These are phyloP conservation scores for Macrophomina phaseolina DNA, from an alignment of 2,329 filamentous ascomycete genomes.

Conservation along the genomic window DNA sequence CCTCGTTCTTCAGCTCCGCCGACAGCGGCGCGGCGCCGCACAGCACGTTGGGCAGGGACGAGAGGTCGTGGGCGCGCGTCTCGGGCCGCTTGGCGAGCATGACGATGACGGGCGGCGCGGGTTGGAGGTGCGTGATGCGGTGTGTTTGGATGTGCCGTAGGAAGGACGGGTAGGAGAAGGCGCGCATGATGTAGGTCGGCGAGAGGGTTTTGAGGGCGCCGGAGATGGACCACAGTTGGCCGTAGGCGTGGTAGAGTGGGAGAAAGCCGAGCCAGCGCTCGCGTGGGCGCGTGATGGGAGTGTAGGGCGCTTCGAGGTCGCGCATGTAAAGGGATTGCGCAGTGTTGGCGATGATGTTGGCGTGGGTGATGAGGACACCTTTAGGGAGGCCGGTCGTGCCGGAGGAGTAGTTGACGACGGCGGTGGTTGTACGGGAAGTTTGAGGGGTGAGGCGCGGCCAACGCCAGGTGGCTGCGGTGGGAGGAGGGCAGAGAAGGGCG, in stretches of 20 bases:
- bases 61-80: constrained; percentile 41
- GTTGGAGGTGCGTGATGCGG: constrained; percentile 47
- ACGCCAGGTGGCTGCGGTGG: constrained; percentile 43
- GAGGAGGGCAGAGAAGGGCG: constrained; percentile 47
- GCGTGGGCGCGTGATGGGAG: constrained; percentile 31
- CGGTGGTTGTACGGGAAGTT: constrained; percentile 42
- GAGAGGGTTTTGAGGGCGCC: constrained; percentile 40
- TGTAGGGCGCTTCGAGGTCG: constrained; percentile 40
- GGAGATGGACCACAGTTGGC: constrained; percentile 48
- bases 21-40: constrained; percentile 49
- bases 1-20: constrained; percentile 46
- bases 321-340: constrained; percentile 48
- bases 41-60: constrained; percentile 40
- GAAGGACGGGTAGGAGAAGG: constrained; percentile 44
- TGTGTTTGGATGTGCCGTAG: constrained; percentile 43
- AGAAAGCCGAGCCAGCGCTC: constrained; percentile 46
- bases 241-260: constrained; percentile 47
- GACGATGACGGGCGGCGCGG: constrained; percentile 46
- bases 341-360: constrained; percentile 50
- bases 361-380: constrained; percentile 52
- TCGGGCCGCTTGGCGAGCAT: constrained; percentile 47
- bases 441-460: constrained; percentile 49
- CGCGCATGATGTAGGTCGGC: constrained; percentile 47
- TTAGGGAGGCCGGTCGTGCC: constrained; percentile 53
- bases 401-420: constrained; percentile 39